Percentiles rank a stretch among this genome's conserved stretches.
These are phyloP conservation scores for Cardiospermum halicacabum DNA, from an alignment of 345 rosid genomes.

Conservation along the genomic window DNA sequence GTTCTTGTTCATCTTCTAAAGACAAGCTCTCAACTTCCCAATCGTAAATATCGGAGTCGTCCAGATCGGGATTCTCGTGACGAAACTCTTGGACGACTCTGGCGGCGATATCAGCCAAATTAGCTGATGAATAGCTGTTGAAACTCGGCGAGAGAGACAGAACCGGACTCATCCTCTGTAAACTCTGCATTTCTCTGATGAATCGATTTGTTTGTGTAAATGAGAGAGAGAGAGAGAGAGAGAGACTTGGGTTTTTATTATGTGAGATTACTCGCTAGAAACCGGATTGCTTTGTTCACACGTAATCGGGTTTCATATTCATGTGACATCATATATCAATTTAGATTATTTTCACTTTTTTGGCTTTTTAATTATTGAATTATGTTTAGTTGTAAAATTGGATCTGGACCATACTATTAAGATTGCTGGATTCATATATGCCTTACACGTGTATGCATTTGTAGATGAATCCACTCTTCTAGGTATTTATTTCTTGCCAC, in stretches of 20 bases:
- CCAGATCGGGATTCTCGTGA: slow-evolving; percentile 13
- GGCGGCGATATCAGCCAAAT: slow-evolving; percentile 44
- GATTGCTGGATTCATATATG: too few relatives aligned
- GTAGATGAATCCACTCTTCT: neutral
- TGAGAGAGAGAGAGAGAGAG: neutral
- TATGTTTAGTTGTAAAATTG: neutral
- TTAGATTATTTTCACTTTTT: too few relatives aligned
- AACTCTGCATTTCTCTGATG: neutral
- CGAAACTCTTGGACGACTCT: slow-evolving; percentile 44
- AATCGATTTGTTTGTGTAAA: neutral
- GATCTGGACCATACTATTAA: too few relatives aligned
- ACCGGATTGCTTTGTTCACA: slow-evolving; percentile 17
- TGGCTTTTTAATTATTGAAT: too few relatives aligned
- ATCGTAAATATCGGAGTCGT: neutral
- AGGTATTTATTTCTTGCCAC: neutral
- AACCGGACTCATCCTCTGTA: slow-evolving; percentile 31
- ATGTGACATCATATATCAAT: slow-evolving; percentile 2
- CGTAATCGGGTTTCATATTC: neutral
- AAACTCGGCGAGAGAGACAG: slow-evolving; percentile 38
- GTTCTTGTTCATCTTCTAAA: too few relatives aligned
- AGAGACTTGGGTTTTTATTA: neutral
- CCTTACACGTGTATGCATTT: neutral
- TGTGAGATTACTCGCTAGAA: slow-evolving; percentile 14
- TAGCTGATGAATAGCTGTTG: slow-evolving; percentile 32
- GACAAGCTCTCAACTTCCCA: neutral